These are phyloP conservation scores for Xylaria sp. DNA, from an alignment of 2,329 filamentous ascomycete species.

Conservation along the genomic window DNA sequence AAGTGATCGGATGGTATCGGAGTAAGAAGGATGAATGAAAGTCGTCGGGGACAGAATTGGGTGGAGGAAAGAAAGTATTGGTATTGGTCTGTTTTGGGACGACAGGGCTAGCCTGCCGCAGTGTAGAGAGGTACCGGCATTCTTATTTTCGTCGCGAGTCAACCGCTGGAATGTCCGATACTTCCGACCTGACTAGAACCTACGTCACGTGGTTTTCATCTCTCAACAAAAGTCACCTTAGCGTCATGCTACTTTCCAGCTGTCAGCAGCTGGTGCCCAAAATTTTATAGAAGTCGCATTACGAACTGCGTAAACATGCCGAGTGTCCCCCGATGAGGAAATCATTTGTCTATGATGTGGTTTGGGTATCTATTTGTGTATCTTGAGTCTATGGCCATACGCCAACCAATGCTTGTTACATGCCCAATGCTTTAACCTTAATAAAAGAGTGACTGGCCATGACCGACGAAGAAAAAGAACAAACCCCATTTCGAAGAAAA, in stretches of 20 bases:
- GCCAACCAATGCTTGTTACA: conserved; percentile 25
- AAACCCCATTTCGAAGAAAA: neutral
- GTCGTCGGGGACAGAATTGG: conserved; percentile 15
- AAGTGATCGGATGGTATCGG: conserved; percentile 16
- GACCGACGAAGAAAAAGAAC: neutral
- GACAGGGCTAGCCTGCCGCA: conserved; percentile 5
- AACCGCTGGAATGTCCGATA: conserved; percentile 20
- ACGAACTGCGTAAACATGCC: neutral
- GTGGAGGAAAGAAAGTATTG: conserved; percentile 32
- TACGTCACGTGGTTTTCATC: conserved; percentile 19
- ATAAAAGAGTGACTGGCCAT: neutral
- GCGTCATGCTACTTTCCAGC: neutral
- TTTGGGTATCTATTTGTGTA: conserved; percentile 33
- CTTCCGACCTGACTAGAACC: conserved; percentile 19
- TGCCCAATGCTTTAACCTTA: conserved; percentile 20
- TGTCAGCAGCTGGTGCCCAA: neutral
- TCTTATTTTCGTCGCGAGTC: conserved; percentile 18
- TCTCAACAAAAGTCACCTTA: neutral
- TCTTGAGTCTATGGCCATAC: conserved; percentile 8
- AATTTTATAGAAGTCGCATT: neutral
- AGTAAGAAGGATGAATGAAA: conserved; percentile 13
- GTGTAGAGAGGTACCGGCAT: conserved; percentile 12
- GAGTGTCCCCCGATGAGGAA: neutral
- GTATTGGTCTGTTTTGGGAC: conserved; percentile 18
- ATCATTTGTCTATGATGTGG: conserved; percentile 18